Percentiles rank a stretch among this genome's conserved stretches.
Evolutionary conservation across 108 stramenopile genomes (phyloP).

Genomic region (Mayamaea pseudoterrestris): DNA sequence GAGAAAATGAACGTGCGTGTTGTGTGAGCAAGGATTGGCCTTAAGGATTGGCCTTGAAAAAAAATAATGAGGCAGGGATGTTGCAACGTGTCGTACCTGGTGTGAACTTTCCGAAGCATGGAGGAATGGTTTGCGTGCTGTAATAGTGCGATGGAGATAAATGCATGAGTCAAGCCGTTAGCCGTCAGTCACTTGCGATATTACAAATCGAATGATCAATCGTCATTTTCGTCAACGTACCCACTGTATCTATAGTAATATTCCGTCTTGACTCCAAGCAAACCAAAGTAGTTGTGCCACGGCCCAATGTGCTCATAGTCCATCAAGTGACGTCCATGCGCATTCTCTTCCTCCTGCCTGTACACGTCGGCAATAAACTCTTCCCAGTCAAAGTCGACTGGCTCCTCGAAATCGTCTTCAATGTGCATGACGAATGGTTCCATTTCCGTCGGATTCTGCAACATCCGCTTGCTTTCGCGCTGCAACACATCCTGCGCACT

Average conservation of each 20-base stretch:
- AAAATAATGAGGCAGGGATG: no score
- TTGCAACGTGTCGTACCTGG: constrained; percentile 4
- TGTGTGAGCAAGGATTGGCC: no score
- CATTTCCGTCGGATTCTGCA: not conserved
- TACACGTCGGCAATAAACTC: not conserved
- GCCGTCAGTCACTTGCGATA: no score
- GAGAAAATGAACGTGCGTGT: no score
- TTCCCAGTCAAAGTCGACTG: constrained; percentile 1
- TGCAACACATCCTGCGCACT: not conserved
- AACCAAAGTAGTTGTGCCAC: constrained; percentile 25
- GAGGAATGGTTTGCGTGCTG: constrained; percentile 24
- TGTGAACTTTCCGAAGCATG: constrained; percentile 20
- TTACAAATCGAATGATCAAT: no score
- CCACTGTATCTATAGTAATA: constrained; percentile 48
- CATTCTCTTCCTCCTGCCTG: not conserved
- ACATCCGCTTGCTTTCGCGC: not conserved
- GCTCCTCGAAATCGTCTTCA: not conserved
- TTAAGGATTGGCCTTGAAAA: no score
- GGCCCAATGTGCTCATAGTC: constrained; percentile 13
- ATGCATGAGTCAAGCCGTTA: no score
- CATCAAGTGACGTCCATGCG: constrained; percentile 11
- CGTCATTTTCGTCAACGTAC: constrained; percentile 19
- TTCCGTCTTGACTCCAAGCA: constrained; percentile 27
- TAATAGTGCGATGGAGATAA: constrained; percentile 10
- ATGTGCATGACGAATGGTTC: not conserved